Percentiles rank a stretch among this genome's conserved stretches.
Evolutionary conservation across 345 rosid species (phyloP).

Genomic region (Eucalyptus melliodora): DNA sequence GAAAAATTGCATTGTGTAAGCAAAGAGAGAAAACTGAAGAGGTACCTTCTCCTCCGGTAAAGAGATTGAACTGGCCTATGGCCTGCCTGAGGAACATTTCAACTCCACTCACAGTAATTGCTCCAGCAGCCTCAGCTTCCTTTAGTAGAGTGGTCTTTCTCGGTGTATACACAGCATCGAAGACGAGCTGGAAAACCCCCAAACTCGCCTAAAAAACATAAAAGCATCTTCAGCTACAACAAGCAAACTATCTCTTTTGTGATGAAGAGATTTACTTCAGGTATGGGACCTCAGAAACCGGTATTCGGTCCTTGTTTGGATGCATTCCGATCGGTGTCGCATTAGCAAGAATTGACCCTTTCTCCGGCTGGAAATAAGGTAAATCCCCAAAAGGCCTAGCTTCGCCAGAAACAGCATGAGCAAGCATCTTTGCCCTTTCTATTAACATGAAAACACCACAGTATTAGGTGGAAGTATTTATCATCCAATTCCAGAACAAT

Average conservation of each 20-base stretch:
- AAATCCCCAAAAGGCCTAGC: slow-evolving; percentile 22
- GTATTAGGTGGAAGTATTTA: background rate
- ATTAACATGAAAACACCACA: background rate
- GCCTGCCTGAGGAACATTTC: slow-evolving; percentile 69
- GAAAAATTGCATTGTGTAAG: background rate
- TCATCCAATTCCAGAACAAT: background rate
- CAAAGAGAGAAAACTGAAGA: background rate
- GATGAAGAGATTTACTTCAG: background rate
- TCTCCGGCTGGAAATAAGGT: slow-evolving; percentile 25
- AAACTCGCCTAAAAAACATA: slow-evolving; percentile 15
- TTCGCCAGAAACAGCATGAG: slow-evolving; percentile 35
- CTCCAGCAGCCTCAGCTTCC: slow-evolving; percentile 47
- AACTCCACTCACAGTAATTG: slow-evolving; percentile 40
- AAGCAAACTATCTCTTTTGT: background rate
- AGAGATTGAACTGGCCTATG: slow-evolving; percentile 39
- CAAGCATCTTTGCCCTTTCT: slow-evolving; percentile 51
- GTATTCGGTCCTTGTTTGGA: slow-evolving; percentile 32
- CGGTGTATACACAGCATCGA: slow-evolving; percentile 52
- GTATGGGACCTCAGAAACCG: slow-evolving; percentile 32
- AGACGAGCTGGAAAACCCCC: slow-evolving; percentile 26
- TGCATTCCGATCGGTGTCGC: slow-evolving; percentile 63
- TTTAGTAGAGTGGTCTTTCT: slow-evolving; percentile 41
- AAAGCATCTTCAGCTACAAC: background rate
- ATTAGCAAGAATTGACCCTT: slow-evolving; percentile 50
- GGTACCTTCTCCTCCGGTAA: slow-evolving; percentile 35